Base-by-base conservation (phyloP, 768 basidiomycete species). In the Sporobolomyces pararoseus region DNA sequence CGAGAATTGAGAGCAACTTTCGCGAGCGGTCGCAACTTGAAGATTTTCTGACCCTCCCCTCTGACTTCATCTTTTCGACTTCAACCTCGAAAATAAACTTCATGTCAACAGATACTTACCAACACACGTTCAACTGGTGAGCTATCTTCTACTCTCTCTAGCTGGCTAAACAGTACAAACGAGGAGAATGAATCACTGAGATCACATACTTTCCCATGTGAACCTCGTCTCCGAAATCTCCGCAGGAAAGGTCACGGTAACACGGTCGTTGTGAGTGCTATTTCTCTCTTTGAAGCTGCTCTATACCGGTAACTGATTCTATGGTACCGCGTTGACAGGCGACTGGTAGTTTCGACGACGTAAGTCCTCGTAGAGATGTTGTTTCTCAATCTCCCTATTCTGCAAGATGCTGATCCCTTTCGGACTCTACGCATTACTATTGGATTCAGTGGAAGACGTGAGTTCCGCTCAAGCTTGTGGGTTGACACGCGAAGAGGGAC, bases 331-430 rank as follows among this genome's bases (percentile, higher is more conserved):
- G n/a, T n/a, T n/a, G n/a, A 5, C 62, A 65, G 76, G 84, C 87
- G 65, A 89, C 88, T 27, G 89, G 89, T 44, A 84, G 87, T 35
- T 91, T 90, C 78, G 89, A 91, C 82, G 80, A 87, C 79, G 89
- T 89, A 77, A 72, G 85, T 70, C 23, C n/a, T n/a, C n/a, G n/a
- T 29, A 34, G n/a, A 16, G 10, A 39, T 19, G 23, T 10, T 29
- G n/a, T 10, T 12, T 31, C 23, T 14, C 35, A 53, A 44, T 23
- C 1, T 29, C 23, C 3, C 47, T 5, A 21, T 23, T 19, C 34
- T 35, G n/a, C n/a, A n/a, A n/a, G n/a, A n/a, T n/a, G n/a, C 31
- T 57, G 7, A 7, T 29, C 27, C 52, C 5, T 29, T n/a, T 23
- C 29, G 55, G n/a, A 58, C 39, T 42, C 39, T 17, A 9, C 17